These are phyloP conservation scores for Xylaria sp. DNA, from an alignment of 2,329 filamentous ascomycete species.

Conservation along the genomic window DNA sequence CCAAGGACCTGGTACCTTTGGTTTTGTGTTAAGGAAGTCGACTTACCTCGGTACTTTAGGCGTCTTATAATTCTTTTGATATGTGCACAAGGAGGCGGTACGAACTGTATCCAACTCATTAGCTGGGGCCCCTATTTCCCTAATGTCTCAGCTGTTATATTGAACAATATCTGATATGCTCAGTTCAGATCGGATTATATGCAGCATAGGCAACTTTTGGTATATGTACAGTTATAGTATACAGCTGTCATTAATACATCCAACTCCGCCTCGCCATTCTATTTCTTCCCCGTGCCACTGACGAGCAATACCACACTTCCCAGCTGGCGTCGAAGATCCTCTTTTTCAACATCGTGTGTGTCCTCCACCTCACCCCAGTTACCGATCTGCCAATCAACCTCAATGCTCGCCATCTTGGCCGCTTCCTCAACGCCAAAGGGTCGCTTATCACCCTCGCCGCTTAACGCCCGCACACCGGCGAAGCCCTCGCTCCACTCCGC, in stretches of 20 bases:
- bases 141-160: too few species aligned
- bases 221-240: constrained; percentile 1
- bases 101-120: too few species aligned
- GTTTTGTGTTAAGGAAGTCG: too few species aligned
- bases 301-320: constrained; percentile 86
- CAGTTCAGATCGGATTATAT: neutral
- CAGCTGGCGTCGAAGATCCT: constrained; percentile 85
- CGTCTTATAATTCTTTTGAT: too few species aligned
- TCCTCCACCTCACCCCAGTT: constrained; percentile 98
- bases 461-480: constrained; percentile 50
- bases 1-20: too few species aligned
- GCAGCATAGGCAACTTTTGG: neutral
- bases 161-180: neutral
- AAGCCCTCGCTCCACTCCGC: constrained; percentile 86
- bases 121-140: too few species aligned
- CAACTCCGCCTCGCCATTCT: neutral
- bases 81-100: too few species aligned
- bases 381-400: constrained; percentile 87
- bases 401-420: constrained; percentile 75
- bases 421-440: constrained; percentile 84
- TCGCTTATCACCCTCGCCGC: constrained; percentile 39
- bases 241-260: constrained; percentile 1
- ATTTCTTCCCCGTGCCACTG: constrained; percentile 55
- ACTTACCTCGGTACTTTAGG: too few species aligned
- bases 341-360: constrained; percentile 94